Evolutionary conservation across 2,329 filamentous ascomycete genomes (phyloP).

Genomic region (Cladosporium oxysporum): DNA sequence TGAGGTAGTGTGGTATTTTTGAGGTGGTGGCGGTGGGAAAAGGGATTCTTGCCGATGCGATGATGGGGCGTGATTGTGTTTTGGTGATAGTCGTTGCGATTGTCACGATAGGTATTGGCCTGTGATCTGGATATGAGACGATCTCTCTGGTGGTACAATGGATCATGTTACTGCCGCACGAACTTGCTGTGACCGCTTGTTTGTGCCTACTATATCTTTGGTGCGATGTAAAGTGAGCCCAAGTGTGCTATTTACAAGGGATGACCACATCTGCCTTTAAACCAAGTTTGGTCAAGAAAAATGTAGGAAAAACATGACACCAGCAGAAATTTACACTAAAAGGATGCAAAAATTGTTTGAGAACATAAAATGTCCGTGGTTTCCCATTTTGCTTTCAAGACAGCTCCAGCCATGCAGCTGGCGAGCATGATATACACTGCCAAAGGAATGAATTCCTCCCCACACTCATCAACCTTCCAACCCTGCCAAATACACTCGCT

Average conservation of each 20-base stretch:
- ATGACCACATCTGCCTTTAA: too few species aligned
- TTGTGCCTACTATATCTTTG: not conserved
- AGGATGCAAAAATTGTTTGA: not conserved
- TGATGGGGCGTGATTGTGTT: not conserved
- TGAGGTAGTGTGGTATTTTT: conserved; percentile 32
- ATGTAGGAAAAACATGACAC: not conserved
- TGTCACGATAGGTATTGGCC: conserved; percentile 1
- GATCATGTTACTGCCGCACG: too few species aligned
- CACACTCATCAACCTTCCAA: not conserved
- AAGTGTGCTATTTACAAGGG: not conserved
- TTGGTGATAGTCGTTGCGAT: not conserved
- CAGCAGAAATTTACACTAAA: not conserved
- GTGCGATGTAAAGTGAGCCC: not conserved
- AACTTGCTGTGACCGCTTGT: not conserved
- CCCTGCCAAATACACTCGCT: conserved; percentile 17
- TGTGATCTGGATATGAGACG: not conserved
- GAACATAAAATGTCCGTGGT: conserved; percentile 12
- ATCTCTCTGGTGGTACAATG: not conserved
- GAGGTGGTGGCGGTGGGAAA: not conserved
- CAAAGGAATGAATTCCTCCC: conserved; percentile 4
- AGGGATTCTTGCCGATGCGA: not conserved
- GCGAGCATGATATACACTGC: conserved; percentile 16
- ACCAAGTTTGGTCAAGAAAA: not conserved
- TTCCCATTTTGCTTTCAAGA: conserved; percentile 18
- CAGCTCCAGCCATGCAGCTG: conserved; percentile 18